These are phyloP conservation scores for Piper betle DNA, from an alignment of 164 flowering plant species.

Conservation along the genomic window DNA sequence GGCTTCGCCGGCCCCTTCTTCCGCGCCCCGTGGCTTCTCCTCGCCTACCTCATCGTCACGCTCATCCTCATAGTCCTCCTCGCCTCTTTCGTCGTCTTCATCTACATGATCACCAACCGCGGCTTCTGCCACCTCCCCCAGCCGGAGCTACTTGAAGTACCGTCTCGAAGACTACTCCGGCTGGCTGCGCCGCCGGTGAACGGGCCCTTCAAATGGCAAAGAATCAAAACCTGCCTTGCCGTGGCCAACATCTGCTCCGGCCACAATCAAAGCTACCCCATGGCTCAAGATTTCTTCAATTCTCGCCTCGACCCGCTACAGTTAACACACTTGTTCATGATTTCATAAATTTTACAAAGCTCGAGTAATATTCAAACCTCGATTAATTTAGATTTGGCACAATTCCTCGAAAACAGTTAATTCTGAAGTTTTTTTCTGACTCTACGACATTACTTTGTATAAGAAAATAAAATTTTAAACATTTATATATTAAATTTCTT, in stretches of 20 bases:
- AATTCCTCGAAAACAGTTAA: too few relatives aligned
- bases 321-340: slow-evolving; percentile 21
- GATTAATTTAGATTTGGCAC: too few relatives aligned
- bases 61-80: slow-evolving; percentile 51
- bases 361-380: too few relatives aligned
- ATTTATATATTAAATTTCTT: too few relatives aligned
- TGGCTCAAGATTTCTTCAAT: slow-evolving; percentile 78
- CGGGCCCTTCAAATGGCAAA: slow-evolving; percentile 67
- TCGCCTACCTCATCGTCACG: slow-evolving; percentile 65
- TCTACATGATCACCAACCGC: slow-evolving; percentile 56
- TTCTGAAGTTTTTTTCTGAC: too few relatives aligned
- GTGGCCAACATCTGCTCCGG: slow-evolving; percentile 46
- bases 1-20: slow-evolving; percentile 82
- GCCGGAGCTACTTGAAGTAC: slow-evolving; percentile 69
- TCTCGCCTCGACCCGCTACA: slow-evolving; percentile 63
- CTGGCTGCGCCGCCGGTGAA: slow-evolving; percentile 55
- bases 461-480: too few relatives aligned
- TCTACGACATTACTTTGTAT: too few relatives aligned
- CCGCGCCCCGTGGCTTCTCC: slow-evolving; percentile 53
- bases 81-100: slow-evolving; percentile 41
- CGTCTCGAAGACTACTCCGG: slow-evolving; percentile 61
- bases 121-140: slow-evolving; percentile 66
- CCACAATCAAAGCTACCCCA: slow-evolving; percentile 57
- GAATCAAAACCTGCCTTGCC: slow-evolving; percentile 55
- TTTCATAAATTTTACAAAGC: too few relatives aligned